Percentiles rank a stretch among this genome's conserved stretches.
phyloP scores from a whole-genome alignment of 495 filamentous ascomycete genomes.

The Daldinia concentrica region DNA sequence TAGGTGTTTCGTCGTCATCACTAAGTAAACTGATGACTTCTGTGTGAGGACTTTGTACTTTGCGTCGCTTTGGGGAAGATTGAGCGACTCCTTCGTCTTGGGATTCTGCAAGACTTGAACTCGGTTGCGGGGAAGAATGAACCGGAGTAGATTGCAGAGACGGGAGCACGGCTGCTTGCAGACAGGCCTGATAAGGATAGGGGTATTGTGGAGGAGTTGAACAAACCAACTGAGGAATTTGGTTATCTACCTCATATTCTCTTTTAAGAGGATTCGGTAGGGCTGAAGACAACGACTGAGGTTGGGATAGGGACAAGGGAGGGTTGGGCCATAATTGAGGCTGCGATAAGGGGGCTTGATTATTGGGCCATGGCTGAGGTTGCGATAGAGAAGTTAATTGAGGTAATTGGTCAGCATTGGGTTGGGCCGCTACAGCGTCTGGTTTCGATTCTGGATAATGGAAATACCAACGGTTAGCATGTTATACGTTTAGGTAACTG shows the following conservation, averaged over 20 bases:
- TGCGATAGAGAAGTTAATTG: background rate
- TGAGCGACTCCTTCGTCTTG: background rate
- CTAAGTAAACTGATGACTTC: slow-evolving; percentile 31
- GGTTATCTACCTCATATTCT: background rate
- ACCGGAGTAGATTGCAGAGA: background rate
- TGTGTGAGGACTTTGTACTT: background rate
- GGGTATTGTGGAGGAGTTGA: background rate
- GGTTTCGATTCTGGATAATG: background rate
- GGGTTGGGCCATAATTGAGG: background rate
- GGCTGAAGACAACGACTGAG: background rate
- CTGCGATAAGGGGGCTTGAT: background rate
- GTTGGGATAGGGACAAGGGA: background rate
- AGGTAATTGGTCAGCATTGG: background rate
- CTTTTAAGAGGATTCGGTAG: background rate
- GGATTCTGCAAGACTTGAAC: background rate
- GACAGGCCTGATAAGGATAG: background rate
- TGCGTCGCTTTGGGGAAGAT: slow-evolving; percentile 17
- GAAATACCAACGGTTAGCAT: background rate
- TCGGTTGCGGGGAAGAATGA: background rate
- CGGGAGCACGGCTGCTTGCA: background rate
- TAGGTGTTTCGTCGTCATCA: slow-evolving; percentile 19
- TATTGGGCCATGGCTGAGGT: background rate
- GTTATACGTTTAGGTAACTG: background rate
- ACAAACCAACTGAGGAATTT: background rate
- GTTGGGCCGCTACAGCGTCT: background rate